These are phyloP conservation scores for Rhizophagus clarus DNA, from an alignment of 192 early-diverging fungal genomes.

Conservation along the genomic window DNA sequence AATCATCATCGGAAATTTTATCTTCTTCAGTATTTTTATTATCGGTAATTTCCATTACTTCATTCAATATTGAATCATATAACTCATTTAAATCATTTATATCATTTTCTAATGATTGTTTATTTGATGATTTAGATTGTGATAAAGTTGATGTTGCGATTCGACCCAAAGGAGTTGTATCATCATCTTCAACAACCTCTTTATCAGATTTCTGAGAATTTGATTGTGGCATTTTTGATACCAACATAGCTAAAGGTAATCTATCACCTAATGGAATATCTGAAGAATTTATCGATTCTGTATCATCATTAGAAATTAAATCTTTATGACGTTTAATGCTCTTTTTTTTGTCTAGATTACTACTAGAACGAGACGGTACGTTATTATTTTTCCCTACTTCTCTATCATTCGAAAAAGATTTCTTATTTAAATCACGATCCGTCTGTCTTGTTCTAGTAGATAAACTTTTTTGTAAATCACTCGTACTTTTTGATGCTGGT, in stretches of 20 bases:
- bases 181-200: neutral
- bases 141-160: neutral
- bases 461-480: neutral
- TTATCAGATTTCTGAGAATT: neutral
- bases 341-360: neutral
- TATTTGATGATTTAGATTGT: neutral
- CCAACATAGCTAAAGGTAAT: neutral
- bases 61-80: neutral
- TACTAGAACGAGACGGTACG: no score
- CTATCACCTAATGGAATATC: neutral
- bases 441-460: neutral
- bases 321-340: neutral
- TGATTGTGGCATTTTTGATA: neutral
- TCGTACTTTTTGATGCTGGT: neutral
- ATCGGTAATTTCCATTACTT: neutral
- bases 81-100: neutral
- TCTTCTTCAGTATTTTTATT: neutral
- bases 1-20: neutral
- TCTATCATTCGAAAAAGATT: neutral
- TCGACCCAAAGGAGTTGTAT: neutral
- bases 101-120: neutral
- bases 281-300: neutral
- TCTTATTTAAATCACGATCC: neutral
- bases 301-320: neutral
- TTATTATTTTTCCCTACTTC: neutral